Evolutionary conservation across 139 green algal species (phyloP).

Genomic region (Closterium sp.): DNA sequence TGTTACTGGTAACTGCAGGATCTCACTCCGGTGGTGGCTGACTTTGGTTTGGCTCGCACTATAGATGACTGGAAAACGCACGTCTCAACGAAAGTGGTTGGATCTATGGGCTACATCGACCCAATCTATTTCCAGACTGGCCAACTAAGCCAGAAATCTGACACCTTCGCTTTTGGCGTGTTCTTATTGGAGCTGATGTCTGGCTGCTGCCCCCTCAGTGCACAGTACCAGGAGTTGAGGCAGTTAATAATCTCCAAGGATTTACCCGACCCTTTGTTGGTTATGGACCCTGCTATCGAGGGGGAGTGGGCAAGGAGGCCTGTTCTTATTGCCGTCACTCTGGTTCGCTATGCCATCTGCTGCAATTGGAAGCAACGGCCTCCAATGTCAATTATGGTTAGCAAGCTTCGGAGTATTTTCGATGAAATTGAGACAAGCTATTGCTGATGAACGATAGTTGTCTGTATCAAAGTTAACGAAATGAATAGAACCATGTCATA

Average conservation of each 20-base stretch:
- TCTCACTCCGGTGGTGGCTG: not conserved
- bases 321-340: not conserved
- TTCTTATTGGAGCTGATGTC: not conserved
- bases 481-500: no score
- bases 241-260: not conserved
- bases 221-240: not conserved
- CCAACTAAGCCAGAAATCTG: not conserved
- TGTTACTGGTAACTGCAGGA: not conserved
- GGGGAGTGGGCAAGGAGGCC: not conserved
- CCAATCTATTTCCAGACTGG: not conserved
- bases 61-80: not conserved
- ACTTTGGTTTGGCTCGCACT: not conserved
- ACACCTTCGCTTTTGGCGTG: not conserved
- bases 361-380: not conserved
- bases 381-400: not conserved
- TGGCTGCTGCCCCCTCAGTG: no score
- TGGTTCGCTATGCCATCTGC: not conserved
- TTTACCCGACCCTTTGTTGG: not conserved
- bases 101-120: not conserved
- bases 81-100: not conserved
- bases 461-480: no score
- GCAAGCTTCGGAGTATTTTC: not conserved
- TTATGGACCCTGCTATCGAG: not conserved
- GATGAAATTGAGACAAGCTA: not conserved
- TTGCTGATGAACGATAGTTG: no score